Evolutionary conservation across 164 flowering plant genomes (phyloP).

Genomic region (Dillenia turbinata): DNA sequence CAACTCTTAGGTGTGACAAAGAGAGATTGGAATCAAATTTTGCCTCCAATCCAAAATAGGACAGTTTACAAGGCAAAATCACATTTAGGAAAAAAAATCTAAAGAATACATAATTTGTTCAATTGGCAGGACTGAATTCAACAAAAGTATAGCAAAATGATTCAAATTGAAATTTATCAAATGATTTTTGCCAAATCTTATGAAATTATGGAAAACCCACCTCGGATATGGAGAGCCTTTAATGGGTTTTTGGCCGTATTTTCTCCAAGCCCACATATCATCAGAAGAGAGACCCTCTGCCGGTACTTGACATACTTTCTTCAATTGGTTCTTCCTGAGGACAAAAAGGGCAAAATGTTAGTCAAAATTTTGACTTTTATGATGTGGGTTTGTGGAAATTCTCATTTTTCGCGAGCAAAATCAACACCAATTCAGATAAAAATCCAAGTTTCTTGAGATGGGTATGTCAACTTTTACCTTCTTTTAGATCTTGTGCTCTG

Average conservation of each 20-base stretch:
- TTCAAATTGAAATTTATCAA: background rate
- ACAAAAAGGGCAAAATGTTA: background rate
- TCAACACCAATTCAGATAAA: background rate
- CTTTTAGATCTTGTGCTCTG: conserved; percentile 57
- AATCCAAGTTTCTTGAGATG: no score
- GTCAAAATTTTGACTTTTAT: conserved; percentile 1
- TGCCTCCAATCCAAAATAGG: no score
- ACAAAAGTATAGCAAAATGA: background rate
- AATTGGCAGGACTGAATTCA: background rate
- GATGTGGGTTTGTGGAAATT: conserved; percentile 10
- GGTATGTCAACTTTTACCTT: conserved; percentile 37
- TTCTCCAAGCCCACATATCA: conserved; percentile 96
- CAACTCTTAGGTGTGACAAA: no score
- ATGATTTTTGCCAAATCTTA: background rate
- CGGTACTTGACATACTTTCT: conserved; percentile 79
- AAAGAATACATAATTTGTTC: no score
- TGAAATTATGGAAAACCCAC: conserved; percentile 22
- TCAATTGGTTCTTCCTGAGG: conserved; percentile 70
- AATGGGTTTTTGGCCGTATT: conserved; percentile 97
- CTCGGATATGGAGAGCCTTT: conserved; percentile 97
- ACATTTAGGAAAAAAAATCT: background rate
- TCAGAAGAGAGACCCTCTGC: conserved; percentile 79
- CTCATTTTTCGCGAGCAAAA: background rate
- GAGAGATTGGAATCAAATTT: no score
- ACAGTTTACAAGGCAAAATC: background rate